Evolutionary conservation across 768 basidiomycete genomes (phyloP), one percentile per base, ranked within the genome.

Genomic region (Suillus ampliporus): DNA sequence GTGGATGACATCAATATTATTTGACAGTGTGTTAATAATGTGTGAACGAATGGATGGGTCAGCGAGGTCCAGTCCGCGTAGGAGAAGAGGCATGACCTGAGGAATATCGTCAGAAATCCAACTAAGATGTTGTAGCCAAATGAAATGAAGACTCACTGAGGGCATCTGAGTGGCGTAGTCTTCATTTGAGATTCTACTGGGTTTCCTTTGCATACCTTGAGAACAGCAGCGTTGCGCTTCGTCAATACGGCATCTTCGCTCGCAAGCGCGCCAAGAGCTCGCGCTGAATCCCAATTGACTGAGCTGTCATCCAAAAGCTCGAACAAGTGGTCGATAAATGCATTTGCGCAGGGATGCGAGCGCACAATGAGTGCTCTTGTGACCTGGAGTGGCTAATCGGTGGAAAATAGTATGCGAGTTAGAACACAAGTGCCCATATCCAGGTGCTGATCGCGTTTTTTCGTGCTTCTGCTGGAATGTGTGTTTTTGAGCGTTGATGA

Each of bases 61-160:
- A 4, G 89, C 86, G 4, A 97, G 78, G 46, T 92, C 88, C 17
- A 99, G 84, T 4, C 94, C 91, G 17, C 91, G 91, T 47, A 99
- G 78, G 5, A 99, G 81, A 15, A 98, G 82, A 1, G 97, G 95
- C 67, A 98, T 85, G 14, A 99, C 84, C 96, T 99, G n/a, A 17
- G 38, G 31, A 43, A 43, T 57, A 52, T 14, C 5, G 28, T 38
- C 28, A 61, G 15, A 61, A 23, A 10, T 34, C 31, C 15, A 31
- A 34, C 28, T 5, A 37, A 54, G 35, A 19, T 51, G 51, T 51
- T 21, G 60, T 9, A 28, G 50, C 17, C 9, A 9, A 56, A 35
- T 47, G 9, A 21, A 7, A 5, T 28, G 57, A 19, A 23, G 14
- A 72, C 83, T 50, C 61, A 90, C 90, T 17, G 76, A 74, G 34